These are phyloP conservation scores for Debaryomyces prosopidis DNA, from an alignment of 805 yeast genomes.

Conservation along the genomic window DNA sequence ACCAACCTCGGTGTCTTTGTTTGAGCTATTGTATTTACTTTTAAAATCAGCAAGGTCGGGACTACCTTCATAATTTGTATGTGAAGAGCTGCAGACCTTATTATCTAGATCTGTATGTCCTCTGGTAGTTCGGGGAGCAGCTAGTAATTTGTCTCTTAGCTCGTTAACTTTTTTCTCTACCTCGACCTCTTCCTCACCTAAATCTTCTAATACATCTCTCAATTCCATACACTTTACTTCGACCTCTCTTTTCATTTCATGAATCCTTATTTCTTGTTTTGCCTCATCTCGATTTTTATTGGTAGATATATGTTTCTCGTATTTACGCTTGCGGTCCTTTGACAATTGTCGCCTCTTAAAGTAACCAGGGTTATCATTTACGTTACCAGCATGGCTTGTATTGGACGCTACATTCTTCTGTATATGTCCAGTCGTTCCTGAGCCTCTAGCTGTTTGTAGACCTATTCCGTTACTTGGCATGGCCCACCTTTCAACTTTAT, in stretches of 20 bases:
- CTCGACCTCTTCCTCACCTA: conserved; percentile 32
- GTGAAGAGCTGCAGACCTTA: too few species aligned
- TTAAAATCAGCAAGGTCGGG: too few species aligned
- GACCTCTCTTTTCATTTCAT: conserved; percentile 35
- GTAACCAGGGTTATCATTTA: conserved; percentile 32
- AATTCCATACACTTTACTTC: conserved; percentile 52
- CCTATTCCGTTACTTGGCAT: conserved; percentile 37
- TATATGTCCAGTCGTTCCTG: conserved; percentile 64
- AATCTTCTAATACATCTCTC: conserved; percentile 53
- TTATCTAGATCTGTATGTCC: too few species aligned
- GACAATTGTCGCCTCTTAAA: conserved; percentile 35
- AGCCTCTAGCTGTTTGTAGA: conserved; percentile 55
- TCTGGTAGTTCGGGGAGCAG: too few species aligned
- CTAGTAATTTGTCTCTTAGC: conserved; percentile 18
- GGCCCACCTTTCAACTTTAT: too few species aligned
- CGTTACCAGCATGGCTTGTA: conserved; percentile 15
- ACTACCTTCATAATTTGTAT: too few species aligned
- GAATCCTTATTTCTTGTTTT: conserved; percentile 28
- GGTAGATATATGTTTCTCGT: conserved; percentile 9
- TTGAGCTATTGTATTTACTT: too few species aligned
- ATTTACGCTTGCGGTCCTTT: conserved; percentile 18
- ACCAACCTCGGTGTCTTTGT: background rate
- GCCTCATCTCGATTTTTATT: conserved; percentile 16
- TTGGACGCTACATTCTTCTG: conserved; percentile 43
- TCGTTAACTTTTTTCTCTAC: conserved; percentile 22